phyloP scores from a whole-genome alignment of 495 filamentous ascomycete genomes.

The Eremomyces bilateralis region DNA sequence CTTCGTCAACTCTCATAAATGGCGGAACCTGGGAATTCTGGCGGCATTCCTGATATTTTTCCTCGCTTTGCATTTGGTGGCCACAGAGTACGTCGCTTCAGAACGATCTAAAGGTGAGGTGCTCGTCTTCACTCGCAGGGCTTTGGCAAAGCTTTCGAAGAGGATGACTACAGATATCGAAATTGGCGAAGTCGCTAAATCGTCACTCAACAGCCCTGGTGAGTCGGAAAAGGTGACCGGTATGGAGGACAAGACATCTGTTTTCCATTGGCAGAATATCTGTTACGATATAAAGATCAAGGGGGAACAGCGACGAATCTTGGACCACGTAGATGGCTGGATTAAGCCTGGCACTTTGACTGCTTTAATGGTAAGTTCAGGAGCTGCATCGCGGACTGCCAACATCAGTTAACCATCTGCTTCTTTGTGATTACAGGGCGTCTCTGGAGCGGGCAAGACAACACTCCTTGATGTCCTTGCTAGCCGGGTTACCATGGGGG shows the following conservation, averaged over 20 bases:
- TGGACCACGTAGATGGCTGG: slow-evolving; percentile 10
- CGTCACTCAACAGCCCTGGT: no score
- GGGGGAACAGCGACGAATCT: slow-evolving; percentile 1
- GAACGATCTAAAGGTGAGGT: slow-evolving; percentile 30
- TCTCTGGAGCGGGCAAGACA: slow-evolving; percentile 12
- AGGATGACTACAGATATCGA: no score
- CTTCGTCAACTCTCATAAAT: slow-evolving; percentile 2
- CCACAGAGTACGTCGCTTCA: slow-evolving; percentile 27
- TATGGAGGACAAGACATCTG: slow-evolving; percentile 1
- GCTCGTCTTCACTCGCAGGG: slow-evolving; percentile 31
- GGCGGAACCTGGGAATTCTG: slow-evolving; percentile 10
- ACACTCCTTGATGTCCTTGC: slow-evolving; percentile 9
- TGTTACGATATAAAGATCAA: slow-evolving; percentile 6
- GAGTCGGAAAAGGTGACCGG: background rate
- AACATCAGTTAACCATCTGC: no score
- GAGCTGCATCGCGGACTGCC: background rate
- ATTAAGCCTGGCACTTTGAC: slow-evolving; percentile 11
- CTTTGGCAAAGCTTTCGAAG: no score
- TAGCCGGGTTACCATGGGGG: slow-evolving; percentile 5
- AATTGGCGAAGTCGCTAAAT: no score
- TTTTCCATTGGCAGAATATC: slow-evolving; percentile 10
- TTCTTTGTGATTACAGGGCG: no score
- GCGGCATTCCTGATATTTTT: slow-evolving; percentile 5
- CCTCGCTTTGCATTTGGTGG: slow-evolving; percentile 20
- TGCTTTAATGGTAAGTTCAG: slow-evolving; percentile 11